A percentile compares a stretch with the other conserved stretches of the same genome.
Conservation (phyloP, 352 stramenopile species). For the Lagenidium sp. region DNA sequence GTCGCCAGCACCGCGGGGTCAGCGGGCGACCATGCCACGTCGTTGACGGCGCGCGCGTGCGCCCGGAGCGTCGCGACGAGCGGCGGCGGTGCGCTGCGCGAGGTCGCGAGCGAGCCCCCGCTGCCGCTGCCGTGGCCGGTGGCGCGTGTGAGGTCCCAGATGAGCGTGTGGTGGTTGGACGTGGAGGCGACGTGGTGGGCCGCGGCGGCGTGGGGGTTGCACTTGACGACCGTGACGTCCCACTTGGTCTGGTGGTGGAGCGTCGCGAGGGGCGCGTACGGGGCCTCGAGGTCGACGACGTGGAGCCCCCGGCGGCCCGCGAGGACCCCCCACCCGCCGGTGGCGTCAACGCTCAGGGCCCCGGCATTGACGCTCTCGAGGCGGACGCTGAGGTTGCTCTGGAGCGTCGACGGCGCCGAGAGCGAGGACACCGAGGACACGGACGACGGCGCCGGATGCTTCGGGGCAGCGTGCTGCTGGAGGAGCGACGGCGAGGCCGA, state of each 20-base stretch:
- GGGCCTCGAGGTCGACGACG: slow-evolving; percentile 60
- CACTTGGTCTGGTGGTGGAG: slow-evolving; percentile 77
- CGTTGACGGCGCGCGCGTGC: slow-evolving; percentile 66
- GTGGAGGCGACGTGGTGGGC: slow-evolving; percentile 64
- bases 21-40: slow-evolving; percentile 64
- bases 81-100: slow-evolving; percentile 31
- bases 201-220: slow-evolving; percentile 61
- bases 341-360: slow-evolving; percentile 67
- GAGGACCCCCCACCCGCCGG: slow-evolving; percentile 50
- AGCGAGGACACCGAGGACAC: no score
- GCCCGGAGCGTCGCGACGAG: slow-evolving; percentile 65
- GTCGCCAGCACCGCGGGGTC: slow-evolving; percentile 72
- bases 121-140: slow-evolving; percentile 7
- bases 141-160: slow-evolving; percentile 55
- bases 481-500: no score
- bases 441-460: no score
- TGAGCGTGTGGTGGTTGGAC: slow-evolving; percentile 73
- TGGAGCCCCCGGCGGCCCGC: slow-evolving; percentile 62
- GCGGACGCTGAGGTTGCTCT: slow-evolving; percentile 40
- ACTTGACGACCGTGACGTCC: slow-evolving; percentile 73
- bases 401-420: slow-evolving; percentile 19
- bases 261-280: slow-evolving; percentile 40
- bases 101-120: not conserved
- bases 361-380: slow-evolving; percentile 50
- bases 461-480: no score